Percentiles rank a stretch among this genome's conserved stretches.
These are phyloP conservation scores for Allodekkera sacchari DNA, from an alignment of 805 yeast species.

Conservation along the genomic window DNA sequence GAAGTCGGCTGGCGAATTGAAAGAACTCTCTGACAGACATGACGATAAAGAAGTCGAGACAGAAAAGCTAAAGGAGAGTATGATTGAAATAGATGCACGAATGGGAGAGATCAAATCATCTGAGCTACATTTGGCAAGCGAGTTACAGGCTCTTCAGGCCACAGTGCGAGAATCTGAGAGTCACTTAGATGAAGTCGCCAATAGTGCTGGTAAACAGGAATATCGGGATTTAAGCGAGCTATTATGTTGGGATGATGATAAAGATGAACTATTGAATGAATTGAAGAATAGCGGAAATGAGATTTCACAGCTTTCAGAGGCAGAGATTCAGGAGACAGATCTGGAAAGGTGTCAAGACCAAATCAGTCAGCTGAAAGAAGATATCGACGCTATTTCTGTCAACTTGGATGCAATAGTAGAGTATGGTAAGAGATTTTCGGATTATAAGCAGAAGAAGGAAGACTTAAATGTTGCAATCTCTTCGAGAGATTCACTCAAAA, in stretches of 20 bases:
- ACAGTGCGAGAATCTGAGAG: constrained; percentile 30
- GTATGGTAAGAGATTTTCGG: constrained; percentile 59
- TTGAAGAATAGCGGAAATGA: constrained; percentile 20
- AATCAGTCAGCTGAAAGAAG: constrained; percentile 46
- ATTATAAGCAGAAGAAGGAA: constrained; percentile 51
- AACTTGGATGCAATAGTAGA: constrained; percentile 73
- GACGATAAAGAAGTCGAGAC: constrained; percentile 33
- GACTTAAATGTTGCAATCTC: constrained; percentile 65
- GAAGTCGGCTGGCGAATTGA: constrained; percentile 27
- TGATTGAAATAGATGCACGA: constrained; percentile 31
- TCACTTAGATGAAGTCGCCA: constrained; percentile 34
- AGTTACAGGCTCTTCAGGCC: constrained; percentile 47
- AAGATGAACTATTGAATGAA: constrained; percentile 14
- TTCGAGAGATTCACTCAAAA: constrained; percentile 56
- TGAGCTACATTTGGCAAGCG: constrained; percentile 60
- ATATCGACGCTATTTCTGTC: constrained; percentile 47
- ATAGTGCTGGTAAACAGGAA: constrained; percentile 25
- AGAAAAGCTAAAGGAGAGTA: constrained; percentile 33
- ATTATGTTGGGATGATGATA: constrained; percentile 41
- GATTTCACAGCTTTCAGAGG: constrained; percentile 33
- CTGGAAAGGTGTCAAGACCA: constrained; percentile 40
- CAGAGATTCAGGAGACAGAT: constrained; percentile 42
- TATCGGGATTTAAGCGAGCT: constrained; percentile 47
- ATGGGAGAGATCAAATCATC: constrained; percentile 52
- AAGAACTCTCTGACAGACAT: constrained; percentile 19